A percentile compares a stretch with the other conserved stretches of the same genome.
Evolutionary conservation across 208 protist genomes (phyloP).

Genomic region (Trypanosomatidae sp.): DNA sequence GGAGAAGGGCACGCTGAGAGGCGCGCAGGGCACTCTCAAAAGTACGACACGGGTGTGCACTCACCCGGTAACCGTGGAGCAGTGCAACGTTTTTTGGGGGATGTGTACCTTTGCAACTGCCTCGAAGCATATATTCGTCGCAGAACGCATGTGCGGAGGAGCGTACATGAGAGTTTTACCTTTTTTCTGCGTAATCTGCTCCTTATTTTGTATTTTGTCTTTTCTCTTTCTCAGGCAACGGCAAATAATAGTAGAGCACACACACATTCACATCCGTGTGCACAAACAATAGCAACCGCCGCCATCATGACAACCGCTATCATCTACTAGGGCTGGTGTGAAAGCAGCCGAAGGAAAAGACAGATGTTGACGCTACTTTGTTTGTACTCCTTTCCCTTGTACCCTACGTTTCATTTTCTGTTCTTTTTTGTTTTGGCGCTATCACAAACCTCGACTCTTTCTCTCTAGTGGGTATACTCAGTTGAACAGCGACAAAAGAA

Average conservation of each 20-base stretch:
- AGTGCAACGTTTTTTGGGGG: not conserved
- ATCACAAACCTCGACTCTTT: not conserved
- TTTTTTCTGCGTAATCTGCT: not conserved
- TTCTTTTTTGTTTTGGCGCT: not conserved
- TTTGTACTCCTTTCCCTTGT: not conserved
- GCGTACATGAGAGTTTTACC: not conserved
- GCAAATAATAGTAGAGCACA: not conserved
- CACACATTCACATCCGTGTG: not conserved
- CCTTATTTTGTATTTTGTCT: not conserved
- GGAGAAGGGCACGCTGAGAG: not conserved
- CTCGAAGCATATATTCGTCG: not conserved
- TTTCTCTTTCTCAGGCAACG: not conserved
- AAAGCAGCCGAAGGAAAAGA: constrained; percentile 1
- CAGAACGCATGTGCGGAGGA: not conserved
- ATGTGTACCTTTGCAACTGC: not conserved
- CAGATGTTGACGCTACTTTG: not conserved
- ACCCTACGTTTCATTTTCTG: too few relatives aligned
- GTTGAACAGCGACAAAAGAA: not conserved
- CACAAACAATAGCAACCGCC: not conserved
- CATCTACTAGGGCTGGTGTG: not conserved
- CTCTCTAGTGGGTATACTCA: not conserved
- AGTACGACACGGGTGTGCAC: not conserved
- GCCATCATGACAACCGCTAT: not conserved
- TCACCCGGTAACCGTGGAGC: not conserved
- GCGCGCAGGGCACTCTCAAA: not conserved